Evolutionary conservation across 2,329 filamentous ascomycete species (phyloP).

Genomic region (Purpureocillium takamizusanense): DNA sequence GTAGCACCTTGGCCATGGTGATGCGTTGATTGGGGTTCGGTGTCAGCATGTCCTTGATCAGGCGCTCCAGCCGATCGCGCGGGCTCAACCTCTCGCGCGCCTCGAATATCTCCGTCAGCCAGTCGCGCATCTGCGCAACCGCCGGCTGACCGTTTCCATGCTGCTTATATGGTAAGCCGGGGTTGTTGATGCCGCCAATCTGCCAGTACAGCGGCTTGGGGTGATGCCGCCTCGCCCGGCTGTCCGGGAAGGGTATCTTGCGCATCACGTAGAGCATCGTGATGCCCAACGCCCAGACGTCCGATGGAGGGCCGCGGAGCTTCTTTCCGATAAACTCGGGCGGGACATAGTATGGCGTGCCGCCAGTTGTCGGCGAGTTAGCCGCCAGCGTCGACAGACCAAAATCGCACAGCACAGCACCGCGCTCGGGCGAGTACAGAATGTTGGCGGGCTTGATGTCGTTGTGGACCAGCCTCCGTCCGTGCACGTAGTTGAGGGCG

Average conservation of each 20-base stretch:
- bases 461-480: slow-evolving; percentile 45
- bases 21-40: slow-evolving; percentile 42
- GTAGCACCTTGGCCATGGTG: slow-evolving; percentile 42
- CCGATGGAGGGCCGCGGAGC: slow-evolving; percentile 43
- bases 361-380: slow-evolving; percentile 39
- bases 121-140: slow-evolving; percentile 44
- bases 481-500: slow-evolving; percentile 48
- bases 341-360: slow-evolving; percentile 53
- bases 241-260: slow-evolving; percentile 47
- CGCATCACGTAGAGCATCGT: slow-evolving; percentile 52
- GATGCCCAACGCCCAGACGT: slow-evolving; percentile 51
- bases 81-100: slow-evolving; percentile 35
- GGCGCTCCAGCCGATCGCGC: slow-evolving; percentile 38
- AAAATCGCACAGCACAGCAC: slow-evolving; percentile 52
- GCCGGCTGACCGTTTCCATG: slow-evolving; percentile 30
- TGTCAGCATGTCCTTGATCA: slow-evolving; percentile 45
- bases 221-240: slow-evolving; percentile 36
- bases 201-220: slow-evolving; percentile 46
- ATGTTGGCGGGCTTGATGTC: slow-evolving; percentile 56
- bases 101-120: slow-evolving; percentile 44
- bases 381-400: slow-evolving; percentile 41
- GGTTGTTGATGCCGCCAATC: slow-evolving; percentile 46
- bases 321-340: slow-evolving; percentile 50
- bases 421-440: slow-evolving; percentile 47
- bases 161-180: slow-evolving; percentile 19